phyloP scores from a whole-genome alignment of 2,329 filamentous ascomycete species.

The Exophiala oligosperma region DNA sequence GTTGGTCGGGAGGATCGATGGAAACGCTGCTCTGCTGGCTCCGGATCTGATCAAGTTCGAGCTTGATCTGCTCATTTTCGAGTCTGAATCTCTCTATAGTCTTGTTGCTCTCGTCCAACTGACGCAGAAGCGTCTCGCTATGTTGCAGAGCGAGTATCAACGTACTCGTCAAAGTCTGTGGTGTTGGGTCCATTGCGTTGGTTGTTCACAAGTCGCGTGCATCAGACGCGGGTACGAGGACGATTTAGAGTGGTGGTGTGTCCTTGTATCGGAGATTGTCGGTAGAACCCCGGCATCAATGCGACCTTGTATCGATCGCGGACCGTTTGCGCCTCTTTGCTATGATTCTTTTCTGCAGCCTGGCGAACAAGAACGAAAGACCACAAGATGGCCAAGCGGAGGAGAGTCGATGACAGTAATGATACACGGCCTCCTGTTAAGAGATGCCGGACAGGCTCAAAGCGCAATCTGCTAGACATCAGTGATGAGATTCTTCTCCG shows the following conservation, averaged over 20 bases:
- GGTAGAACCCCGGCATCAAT: background rate
- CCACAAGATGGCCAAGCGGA: conserved; percentile 20
- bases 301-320: background rate
- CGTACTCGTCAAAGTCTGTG: conserved; percentile 8
- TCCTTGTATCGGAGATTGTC: background rate
- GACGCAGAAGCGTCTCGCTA: conserved; percentile 33
- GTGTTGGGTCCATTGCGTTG: background rate
- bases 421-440: conserved; percentile 3
- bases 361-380: background rate
- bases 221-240: too few relatives aligned
- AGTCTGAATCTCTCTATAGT: conserved; percentile 17
- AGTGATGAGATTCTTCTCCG: conserved; percentile 88
- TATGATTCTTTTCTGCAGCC: background rate
- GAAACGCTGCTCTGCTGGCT: background rate
- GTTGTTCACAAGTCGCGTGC: too few relatives aligned
- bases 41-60: conserved; percentile 10
- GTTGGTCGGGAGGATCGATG: conserved; percentile 14
- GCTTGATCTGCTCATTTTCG: conserved; percentile 38
- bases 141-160: conserved; percentile 26
- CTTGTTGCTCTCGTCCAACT: conserved; percentile 12
- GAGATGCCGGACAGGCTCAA: conserved; percentile 18
- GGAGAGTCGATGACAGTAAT: conserved; percentile 12
- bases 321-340: background rate
- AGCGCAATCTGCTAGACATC: conserved; percentile 61
- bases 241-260: too few relatives aligned